A percentile compares a stretch with the other conserved stretches of the same genome.
These are phyloP conservation scores for Rhizodiscina lignyota DNA, from an alignment of 495 filamentous ascomycete genomes.

Conservation along the genomic window DNA sequence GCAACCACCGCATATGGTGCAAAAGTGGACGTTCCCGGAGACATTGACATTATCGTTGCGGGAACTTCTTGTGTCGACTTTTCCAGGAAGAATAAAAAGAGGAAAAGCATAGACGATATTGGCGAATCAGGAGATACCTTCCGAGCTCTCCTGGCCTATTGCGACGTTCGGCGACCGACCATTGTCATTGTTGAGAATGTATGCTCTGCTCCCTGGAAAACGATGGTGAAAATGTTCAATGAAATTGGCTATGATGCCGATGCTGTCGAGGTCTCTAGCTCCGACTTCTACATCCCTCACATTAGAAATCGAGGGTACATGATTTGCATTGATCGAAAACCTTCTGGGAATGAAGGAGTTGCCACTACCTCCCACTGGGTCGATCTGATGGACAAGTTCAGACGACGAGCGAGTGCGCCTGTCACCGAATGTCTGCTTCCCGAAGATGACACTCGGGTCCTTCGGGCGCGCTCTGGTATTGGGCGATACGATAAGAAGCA, in stretches of 20 bases:
- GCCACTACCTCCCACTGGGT: too few species aligned
- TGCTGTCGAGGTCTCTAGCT: conserved; percentile 1
- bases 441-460: conserved; percentile 38
- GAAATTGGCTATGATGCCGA: conserved; percentile 32
- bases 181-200: conserved; percentile 69
- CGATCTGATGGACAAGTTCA: conserved; percentile 25
- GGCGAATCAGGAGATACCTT: conserved; percentile 64
- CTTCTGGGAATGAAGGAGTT: conserved; percentile 18
- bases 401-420: conserved; percentile 44
- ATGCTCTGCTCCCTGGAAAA: conserved; percentile 4
- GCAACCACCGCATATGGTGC: conserved; percentile 55
- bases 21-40: conserved; percentile 34
- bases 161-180: conserved; percentile 34
- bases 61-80: conserved; percentile 73
- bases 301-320: conserved; percentile 61
- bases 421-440: conserved; percentile 44
- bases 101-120: conserved; percentile 28
- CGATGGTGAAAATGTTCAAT: conserved; percentile 1
- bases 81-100: conserved; percentile 34
- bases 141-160: conserved; percentile 42
- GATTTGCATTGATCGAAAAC: conserved; percentile 35
- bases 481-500: not conserved
- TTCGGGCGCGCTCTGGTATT: too few species aligned
- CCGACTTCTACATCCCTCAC: conserved; percentile 60
- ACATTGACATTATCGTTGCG: conserved; percentile 53